Evolutionary conservation across 139 green algal species (phyloP), one percentile per base, ranked within the genome.

Genomic region (Penium margaritaceum): DNA sequence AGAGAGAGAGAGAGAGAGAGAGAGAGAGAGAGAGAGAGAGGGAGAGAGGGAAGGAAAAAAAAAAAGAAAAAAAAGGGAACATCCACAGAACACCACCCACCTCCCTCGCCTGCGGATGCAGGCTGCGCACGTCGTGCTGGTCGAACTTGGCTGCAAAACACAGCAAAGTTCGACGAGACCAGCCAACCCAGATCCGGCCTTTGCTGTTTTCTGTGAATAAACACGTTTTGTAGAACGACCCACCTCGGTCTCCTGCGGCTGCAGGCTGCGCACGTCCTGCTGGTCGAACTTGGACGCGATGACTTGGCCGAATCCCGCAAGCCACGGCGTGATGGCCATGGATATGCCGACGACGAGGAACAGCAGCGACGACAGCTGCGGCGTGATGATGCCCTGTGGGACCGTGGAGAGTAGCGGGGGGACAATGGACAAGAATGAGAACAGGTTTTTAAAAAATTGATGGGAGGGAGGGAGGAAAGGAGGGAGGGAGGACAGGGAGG

Each of bases 311-410:
- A 90, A 35, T 24, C 80, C 87, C 2, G 92, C 95, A 35, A 98
- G 86, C 83, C 92, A 96, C 27, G 94, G 95, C 21, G 90, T 95
- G 33, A 97, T 71, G 0, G 95, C 94, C 95, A 99, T 99, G 67
- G 87, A 91, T 38, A 99, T 85, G 27, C 90, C 92, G 3, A 98
- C 94, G 55, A 98, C 89, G 39, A 98, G 84, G 82, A 95, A 97
- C 36, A 99, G 83, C 74, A 95, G 67, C 62, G 84, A 91, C 67
- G 86, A 91, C 34, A 97, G 55, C 32, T 77, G 75, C 0, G 74
- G 63, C 0, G 81, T 79, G 73, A 96, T 81, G 55, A 91, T 81
- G 53, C 76, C 81, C 73, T 82, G 75, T 24, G 17, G 19, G 33
- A 38, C n/a, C n/a, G n/a, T n/a, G n/a, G n/a, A n/a, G n/a, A n/a